phyloP scores from a whole-genome alignment of 768 basidiomycete genomes.

The Kwoniella europaea region DNA sequence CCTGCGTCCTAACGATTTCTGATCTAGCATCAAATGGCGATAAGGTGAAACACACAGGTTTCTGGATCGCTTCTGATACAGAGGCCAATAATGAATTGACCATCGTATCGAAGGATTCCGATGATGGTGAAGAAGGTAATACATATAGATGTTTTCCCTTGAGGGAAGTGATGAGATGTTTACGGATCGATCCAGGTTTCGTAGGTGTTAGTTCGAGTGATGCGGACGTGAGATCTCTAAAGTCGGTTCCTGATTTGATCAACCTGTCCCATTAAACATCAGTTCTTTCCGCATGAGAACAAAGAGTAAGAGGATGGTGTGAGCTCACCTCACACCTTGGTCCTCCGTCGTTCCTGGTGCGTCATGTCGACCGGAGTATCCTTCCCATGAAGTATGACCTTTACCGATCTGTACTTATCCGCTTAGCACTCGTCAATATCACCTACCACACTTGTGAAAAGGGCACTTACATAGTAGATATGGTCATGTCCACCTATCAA shows the following conservation, averaged over 20 bases:
- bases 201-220: constrained; percentile 68
- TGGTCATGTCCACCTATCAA: constrained; percentile 91
- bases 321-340: constrained; percentile 39
- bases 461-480: constrained; percentile 26
- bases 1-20: constrained; percentile 71
- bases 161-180: constrained; percentile 64
- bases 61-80: constrained; percentile 72
- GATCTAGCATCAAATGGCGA: constrained; percentile 75
- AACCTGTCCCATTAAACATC: constrained; percentile 29
- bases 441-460: not conserved
- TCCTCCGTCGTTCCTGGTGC: constrained; percentile 48
- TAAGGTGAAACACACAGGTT: constrained; percentile 74
- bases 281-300: too few species aligned
- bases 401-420: constrained; percentile 46
- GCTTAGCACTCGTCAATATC: not conserved
- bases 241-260: constrained; percentile 88
- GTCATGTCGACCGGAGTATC: constrained; percentile 43
- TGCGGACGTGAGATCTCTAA: constrained; percentile 81
- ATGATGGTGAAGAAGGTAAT: constrained; percentile 67
- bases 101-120: constrained; percentile 65
- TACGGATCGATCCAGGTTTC: constrained; percentile 69
- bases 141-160: constrained; percentile 72
- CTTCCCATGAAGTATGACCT: constrained; percentile 53
- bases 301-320: not conserved
- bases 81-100: constrained; percentile 70